phyloP scores from a whole-genome alignment of 352 stramenopile genomes.

The Pythium vanterpoolii region DNA sequence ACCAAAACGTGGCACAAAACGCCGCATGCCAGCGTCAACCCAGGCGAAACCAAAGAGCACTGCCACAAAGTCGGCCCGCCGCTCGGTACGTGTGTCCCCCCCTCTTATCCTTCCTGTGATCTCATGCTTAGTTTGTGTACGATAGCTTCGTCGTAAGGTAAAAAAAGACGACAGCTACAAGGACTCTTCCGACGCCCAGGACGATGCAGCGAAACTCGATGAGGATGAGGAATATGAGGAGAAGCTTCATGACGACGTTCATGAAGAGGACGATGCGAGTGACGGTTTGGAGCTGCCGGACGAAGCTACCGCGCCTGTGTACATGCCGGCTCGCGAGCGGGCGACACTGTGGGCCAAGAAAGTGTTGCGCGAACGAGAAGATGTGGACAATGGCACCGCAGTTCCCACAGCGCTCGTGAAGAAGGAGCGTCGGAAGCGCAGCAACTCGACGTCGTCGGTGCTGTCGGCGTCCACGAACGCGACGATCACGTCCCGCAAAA shows the following conservation, averaged over 20 bases:
- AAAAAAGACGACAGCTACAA: slow-evolving; percentile 47
- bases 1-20: slow-evolving; percentile 32
- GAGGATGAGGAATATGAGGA: slow-evolving; percentile 21
- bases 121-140: not conserved
- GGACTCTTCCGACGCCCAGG: slow-evolving; percentile 28
- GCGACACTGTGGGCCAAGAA: slow-evolving; percentile 74
- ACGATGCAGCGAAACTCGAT: slow-evolving; percentile 23
- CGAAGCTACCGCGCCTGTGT: slow-evolving; percentile 31
- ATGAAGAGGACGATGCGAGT: slow-evolving; percentile 27
- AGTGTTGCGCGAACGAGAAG: slow-evolving; percentile 46
- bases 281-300: slow-evolving; percentile 43
- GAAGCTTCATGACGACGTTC: not conserved
- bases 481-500: slow-evolving; percentile 23
- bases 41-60: slow-evolving; percentile 4
- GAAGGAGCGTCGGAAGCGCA: slow-evolving; percentile 49
- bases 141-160: slow-evolving; percentile 39
- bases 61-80: slow-evolving; percentile 17
- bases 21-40: slow-evolving; percentile 20
- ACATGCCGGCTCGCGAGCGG: slow-evolving; percentile 65
- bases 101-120: not conserved
- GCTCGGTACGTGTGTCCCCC: slow-evolving; percentile 20
- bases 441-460: slow-evolving; percentile 51
- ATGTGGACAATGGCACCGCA: slow-evolving; percentile 19
- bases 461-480: slow-evolving; percentile 32
- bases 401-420: slow-evolving; percentile 29